Conservation (phyloP, 495 filamentous ascomycete species). For the Astrothelium macrocarpum region DNA sequence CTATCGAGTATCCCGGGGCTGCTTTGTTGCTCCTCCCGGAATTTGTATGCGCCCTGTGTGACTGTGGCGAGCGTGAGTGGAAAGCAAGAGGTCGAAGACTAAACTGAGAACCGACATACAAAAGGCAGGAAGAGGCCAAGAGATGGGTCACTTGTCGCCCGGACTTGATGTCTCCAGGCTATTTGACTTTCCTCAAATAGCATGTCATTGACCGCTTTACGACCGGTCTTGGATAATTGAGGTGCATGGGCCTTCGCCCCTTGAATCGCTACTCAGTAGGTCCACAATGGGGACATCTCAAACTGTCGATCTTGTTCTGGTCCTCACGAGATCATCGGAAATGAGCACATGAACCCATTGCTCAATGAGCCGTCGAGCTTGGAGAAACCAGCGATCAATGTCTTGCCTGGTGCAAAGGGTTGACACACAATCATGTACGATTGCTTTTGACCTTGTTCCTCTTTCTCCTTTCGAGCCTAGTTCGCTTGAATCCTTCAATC, state of each 20-base stretch:
- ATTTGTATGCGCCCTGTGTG: background rate
- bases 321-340: background rate
- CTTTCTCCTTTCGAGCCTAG: too few species aligned
- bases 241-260: background rate
- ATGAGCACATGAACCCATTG: background rate
- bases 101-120: background rate
- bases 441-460: too few species aligned
- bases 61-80: background rate
- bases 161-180: background rate
- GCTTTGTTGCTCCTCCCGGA: background rate
- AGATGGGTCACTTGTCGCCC: background rate
- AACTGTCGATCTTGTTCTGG: background rate
- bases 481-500: too few species aligned
- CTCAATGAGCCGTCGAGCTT: background rate
- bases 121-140: background rate
- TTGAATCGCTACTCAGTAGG: background rate
- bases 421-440: too few species aligned
- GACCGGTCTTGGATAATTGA: background rate
- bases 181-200: background rate
- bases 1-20: too few species aligned
- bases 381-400: background rate
- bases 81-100: background rate
- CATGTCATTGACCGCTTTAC: background rate
- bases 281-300: background rate
- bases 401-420: background rate